A percentile compares a stretch with the other conserved stretches of the same genome.
These are phyloP conservation scores for Acrocalymma vagum DNA, from an alignment of 2,329 filamentous ascomycete species.

Conservation along the genomic window DNA sequence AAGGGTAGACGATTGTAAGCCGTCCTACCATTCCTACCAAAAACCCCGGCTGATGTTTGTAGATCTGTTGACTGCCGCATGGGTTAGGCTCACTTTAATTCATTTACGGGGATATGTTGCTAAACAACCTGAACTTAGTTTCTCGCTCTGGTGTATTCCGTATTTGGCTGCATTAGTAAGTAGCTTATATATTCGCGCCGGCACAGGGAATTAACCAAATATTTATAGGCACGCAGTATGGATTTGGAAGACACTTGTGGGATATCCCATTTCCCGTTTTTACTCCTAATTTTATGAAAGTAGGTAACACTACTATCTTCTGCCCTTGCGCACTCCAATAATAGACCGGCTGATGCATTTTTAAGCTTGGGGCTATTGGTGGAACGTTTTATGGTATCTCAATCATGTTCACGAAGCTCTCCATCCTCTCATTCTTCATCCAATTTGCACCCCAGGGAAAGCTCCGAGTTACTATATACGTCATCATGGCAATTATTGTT, in stretches of 20 bases:
- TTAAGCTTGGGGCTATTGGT: conserved; percentile 5
- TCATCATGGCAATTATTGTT: conserved; percentile 6
- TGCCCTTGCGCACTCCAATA: conserved; percentile 2
- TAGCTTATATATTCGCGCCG: conserved; percentile 3
- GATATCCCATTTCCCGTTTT: conserved; percentile 3
- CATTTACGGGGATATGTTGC: conserved; percentile 4
- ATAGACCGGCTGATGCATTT: conserved; percentile 3
- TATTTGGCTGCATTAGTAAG: conserved; percentile 3
- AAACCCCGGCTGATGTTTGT: conserved; percentile 4
- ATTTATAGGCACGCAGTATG: conserved; percentile 6
- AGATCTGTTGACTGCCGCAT: conserved; percentile 6
- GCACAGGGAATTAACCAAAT: conserved; percentile 6
- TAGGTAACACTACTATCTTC: conserved; percentile 1
- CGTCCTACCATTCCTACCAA: conserved; percentile 4
- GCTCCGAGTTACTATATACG: conserved; percentile 3
- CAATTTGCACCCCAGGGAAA: conserved; percentile 2
- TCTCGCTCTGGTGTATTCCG: conserved; percentile 6
- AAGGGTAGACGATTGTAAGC: conserved; percentile 9
- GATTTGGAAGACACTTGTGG: conserved; percentile 6
- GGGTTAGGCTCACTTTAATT: conserved; percentile 6
- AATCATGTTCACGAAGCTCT: conserved; percentile 8
- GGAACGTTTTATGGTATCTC: conserved; percentile 5
- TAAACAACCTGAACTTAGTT: conserved; percentile 6
- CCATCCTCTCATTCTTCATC: conserved; percentile 5
- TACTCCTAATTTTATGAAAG: conserved; percentile 8